Evolutionary conservation across 108 stramenopile genomes (phyloP).

Genomic region (Conticribra weissflogii): DNA sequence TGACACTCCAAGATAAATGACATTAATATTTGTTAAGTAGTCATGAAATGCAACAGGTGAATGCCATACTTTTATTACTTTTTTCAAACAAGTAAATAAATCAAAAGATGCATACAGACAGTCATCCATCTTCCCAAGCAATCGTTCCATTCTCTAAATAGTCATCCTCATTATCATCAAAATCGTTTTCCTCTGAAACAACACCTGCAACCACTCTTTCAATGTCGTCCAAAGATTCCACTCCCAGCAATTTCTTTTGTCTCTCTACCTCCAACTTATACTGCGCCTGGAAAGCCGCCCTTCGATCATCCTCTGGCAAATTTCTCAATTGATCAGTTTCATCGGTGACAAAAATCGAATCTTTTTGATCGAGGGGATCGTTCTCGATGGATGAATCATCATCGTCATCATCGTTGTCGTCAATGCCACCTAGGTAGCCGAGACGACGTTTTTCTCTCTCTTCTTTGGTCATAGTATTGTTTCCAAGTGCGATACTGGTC

Average conservation of each 20-base stretch:
- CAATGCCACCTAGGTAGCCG: constrained; percentile 37
- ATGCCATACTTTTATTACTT: too few relatives aligned
- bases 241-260: constrained; percentile 51
- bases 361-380: constrained; percentile 38
- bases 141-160: constrained; percentile 20
- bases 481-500: constrained; percentile 28
- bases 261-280: constrained; percentile 79
- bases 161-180: constrained; percentile 26
- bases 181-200: too few relatives aligned
- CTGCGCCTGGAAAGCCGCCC: constrained; percentile 70
- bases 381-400: constrained; percentile 50
- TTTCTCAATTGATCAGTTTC: constrained; percentile 57
- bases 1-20: too few relatives aligned
- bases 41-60: too few relatives aligned
- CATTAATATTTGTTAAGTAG: too few relatives aligned
- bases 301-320: constrained; percentile 70
- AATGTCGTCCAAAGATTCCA: constrained; percentile 22
- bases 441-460: constrained; percentile 49
- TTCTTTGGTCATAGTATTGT: constrained; percentile 27
- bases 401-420: constrained; percentile 36
- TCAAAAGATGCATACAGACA: too few relatives aligned
- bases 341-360: constrained; percentile 45
- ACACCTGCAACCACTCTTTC: too few relatives aligned
- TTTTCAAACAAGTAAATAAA: too few relatives aligned
- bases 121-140: constrained; percentile 54